phyloP scores from a whole-genome alignment of 441 rosid genomes.

The Euphorbia neoarborescens region DNA sequence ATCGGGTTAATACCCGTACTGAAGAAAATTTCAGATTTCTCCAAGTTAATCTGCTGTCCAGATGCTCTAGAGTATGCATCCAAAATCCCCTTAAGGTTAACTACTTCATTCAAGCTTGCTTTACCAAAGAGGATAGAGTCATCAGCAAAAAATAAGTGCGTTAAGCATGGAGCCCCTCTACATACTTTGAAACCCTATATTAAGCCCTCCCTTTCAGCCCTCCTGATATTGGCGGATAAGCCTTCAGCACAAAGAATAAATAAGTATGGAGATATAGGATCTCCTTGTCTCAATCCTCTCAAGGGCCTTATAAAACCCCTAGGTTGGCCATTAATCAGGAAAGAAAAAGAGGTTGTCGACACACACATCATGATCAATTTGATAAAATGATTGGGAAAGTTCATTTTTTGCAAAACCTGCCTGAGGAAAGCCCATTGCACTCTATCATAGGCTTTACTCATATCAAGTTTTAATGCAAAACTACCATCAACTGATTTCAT shows the following conservation, averaged over 20 bases:
- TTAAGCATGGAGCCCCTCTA: too few species aligned
- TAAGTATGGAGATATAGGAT: neutral
- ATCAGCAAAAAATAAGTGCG: too few species aligned
- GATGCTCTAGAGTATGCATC: too few species aligned
- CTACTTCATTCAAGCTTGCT: too few species aligned
- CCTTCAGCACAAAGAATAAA: neutral
- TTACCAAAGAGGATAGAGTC: too few species aligned
- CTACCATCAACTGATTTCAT: neutral
- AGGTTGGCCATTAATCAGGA: neutral
- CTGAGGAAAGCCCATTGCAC: neutral
- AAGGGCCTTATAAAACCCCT: neutral
- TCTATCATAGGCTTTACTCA: slow-evolving; percentile 3
- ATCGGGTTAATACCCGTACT: too few species aligned
- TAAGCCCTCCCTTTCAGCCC: too few species aligned
- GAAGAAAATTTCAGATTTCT: too few species aligned
- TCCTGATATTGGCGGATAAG: neutral
- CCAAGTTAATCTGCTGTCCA: too few species aligned
- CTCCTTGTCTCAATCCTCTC: neutral
- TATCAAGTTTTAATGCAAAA: neutral
- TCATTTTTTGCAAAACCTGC: neutral
- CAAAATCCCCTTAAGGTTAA: too few species aligned
- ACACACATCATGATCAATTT: neutral
- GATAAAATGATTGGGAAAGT: neutral
- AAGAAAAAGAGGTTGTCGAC: too few species aligned
- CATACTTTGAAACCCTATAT: too few species aligned